phyloP scores from a whole-genome alignment of 352 stramenopile species.

The Pythium brachiatum region DNA sequence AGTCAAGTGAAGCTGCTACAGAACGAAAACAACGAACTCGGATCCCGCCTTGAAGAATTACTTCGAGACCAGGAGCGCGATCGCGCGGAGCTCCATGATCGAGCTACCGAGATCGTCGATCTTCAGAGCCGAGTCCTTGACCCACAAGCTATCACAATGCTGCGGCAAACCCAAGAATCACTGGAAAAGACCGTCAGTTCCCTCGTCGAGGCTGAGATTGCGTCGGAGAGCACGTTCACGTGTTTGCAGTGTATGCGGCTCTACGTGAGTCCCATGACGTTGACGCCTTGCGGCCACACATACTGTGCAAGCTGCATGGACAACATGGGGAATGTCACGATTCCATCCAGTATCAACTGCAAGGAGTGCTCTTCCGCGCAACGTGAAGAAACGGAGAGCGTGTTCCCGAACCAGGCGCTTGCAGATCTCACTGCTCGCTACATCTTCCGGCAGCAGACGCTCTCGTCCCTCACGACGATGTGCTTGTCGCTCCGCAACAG shows the following conservation, averaged over 20 bases:
- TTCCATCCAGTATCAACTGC: slow-evolving; percentile 50
- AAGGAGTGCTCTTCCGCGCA: slow-evolving; percentile 38
- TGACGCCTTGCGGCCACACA: slow-evolving; percentile 69
- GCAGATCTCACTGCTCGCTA: slow-evolving; percentile 72
- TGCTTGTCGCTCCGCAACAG: slow-evolving; percentile 66
- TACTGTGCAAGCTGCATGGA: slow-evolving; percentile 59
- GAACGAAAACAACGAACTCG: slow-evolving; percentile 62
- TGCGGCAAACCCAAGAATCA: slow-evolving; percentile 59
- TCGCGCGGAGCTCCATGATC: slow-evolving; percentile 35
- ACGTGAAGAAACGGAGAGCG: slow-evolving; percentile 36
- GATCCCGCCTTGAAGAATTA: slow-evolving; percentile 42
- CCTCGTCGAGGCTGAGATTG: slow-evolving; percentile 63
- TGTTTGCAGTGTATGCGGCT: slow-evolving; percentile 73
- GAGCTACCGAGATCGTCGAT: slow-evolving; percentile 44
- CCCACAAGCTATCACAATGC: slow-evolving; percentile 42
- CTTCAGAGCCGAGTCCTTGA: slow-evolving; percentile 51
- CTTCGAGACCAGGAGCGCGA: slow-evolving; percentile 41
- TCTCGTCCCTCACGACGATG: slow-evolving; percentile 62
- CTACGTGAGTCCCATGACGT: slow-evolving; percentile 60
- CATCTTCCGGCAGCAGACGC: slow-evolving; percentile 67
- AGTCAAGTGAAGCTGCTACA: slow-evolving; percentile 61
- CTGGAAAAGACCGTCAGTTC: slow-evolving; percentile 65
- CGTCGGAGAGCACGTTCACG: slow-evolving; percentile 74
- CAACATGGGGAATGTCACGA: slow-evolving; percentile 31
- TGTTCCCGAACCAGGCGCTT: slow-evolving; percentile 69